Conservation (phyloP, 2,329 filamentous ascomycete species). For the Dactylellina parvicollis region DNA sequence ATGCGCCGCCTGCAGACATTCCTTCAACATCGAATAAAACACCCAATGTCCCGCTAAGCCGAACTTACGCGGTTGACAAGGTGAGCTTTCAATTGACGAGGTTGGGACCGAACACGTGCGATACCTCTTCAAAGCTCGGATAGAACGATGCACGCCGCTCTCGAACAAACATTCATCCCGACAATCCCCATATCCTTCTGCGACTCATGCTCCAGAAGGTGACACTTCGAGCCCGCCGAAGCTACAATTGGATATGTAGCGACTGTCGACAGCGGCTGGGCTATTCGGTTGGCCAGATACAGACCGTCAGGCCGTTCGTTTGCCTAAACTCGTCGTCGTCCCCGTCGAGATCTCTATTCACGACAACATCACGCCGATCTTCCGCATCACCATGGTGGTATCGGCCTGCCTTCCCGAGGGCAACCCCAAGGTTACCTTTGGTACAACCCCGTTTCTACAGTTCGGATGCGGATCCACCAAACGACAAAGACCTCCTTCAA, state of each 20-base stretch:
- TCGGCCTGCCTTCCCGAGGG: not conserved
- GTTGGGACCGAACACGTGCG: not conserved
- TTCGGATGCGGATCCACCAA: not conserved
- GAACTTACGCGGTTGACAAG: constrained; percentile 2
- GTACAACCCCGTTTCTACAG: not conserved
- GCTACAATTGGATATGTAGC: constrained; percentile 54
- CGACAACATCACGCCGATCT: not conserved
- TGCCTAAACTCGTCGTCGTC: not conserved
- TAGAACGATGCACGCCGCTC: constrained; percentile 30
- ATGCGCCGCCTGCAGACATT: not conserved
- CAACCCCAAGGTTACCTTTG: not conserved
- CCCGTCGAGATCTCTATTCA: not conserved
- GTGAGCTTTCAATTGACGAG: not conserved
- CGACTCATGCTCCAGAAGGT: constrained; percentile 51
- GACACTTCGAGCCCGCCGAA: constrained; percentile 42
- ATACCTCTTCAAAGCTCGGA: not conserved
- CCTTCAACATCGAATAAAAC: not conserved
- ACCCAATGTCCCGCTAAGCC: not conserved
- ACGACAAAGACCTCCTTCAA: not conserved
- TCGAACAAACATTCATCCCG: constrained; percentile 22
- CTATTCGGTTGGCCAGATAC: constrained; percentile 12
- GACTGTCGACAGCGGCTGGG: constrained; percentile 42
- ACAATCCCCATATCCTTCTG: constrained; percentile 34
- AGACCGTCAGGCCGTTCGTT: constrained; percentile 17
- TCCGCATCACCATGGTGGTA: not conserved